Evolutionary conservation across 305 asterid genomes (phyloP), one percentile per base, ranked within the genome.

Genomic region (Solanum hybrid): DNA sequence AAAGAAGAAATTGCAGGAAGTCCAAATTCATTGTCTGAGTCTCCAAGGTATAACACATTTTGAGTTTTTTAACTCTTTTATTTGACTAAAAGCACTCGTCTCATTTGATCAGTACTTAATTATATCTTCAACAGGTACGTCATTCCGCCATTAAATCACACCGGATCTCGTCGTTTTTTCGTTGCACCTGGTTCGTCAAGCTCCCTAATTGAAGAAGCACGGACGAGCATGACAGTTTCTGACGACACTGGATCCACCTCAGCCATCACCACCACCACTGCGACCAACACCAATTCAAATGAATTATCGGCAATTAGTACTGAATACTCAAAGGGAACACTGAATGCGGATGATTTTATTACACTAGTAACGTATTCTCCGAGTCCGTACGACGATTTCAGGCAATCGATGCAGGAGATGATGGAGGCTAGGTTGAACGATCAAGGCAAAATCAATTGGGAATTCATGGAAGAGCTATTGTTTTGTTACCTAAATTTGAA

Each of bases 381-480:
- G 5, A 77, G 17, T 45, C 92, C 93, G 2, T 90, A 86, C 51
- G 89, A 90, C 1, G 94, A 93, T 89, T 93, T 93, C 65, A 90
- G 78, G 90, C 90, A 80, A 1, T 93, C 94, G 75, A 92, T 92
- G 93, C 88, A 91, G 3, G 94, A 92, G 39, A 90, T 92, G 93
- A 79, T 92, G 29, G 91, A 91, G 2, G 92, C 91, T 0, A 85
- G 93, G 31, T 22, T 92, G 93, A 93, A 93, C 34, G 93, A 92
- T 7, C 92, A 91, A 79, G 97, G 98, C 34, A 92, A 89, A 57
- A 93, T 95, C 90, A 95, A 96, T 17, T 96, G 98, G 99, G 93
- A 92, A 77, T 97, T 95, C 92, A 92, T 96, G 95, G 97, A 95
- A 88, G 98, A 96, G 93, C 93, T 97, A 22, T 79, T 97, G 94